A percentile compares a stretch with the other conserved stretches of the same genome.
These are phyloP conservation scores for Sphaerostilbella broomeana DNA, from an alignment of 2,329 filamentous ascomycete species.

Conservation along the genomic window DNA sequence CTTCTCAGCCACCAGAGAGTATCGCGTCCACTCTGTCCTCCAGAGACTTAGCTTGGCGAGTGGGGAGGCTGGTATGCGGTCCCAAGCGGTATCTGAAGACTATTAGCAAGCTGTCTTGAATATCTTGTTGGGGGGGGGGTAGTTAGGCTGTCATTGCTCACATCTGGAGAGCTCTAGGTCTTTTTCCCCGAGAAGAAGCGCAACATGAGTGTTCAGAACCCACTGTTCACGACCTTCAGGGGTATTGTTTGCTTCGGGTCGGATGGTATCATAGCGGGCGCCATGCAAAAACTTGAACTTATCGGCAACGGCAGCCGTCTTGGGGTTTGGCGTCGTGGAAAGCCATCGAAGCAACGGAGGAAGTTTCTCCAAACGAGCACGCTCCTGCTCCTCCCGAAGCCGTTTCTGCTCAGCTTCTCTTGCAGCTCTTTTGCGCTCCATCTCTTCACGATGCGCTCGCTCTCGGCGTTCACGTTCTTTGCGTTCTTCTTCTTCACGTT, in stretches of 20 bases:
- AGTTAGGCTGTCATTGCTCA: too few relatives aligned
- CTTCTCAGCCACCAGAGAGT: constrained; percentile 44
- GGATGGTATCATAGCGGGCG: constrained; percentile 58
- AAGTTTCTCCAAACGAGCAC: constrained; percentile 47
- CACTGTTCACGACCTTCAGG: constrained; percentile 57
- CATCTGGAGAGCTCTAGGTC: constrained; percentile 54
- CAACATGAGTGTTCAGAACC: constrained; percentile 59
- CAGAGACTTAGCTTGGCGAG: constrained; percentile 55
- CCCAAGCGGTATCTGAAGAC: constrained; percentile 53
- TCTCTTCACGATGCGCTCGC: constrained; percentile 36
- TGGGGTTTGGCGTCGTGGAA: constrained; percentile 45
- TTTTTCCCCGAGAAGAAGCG: constrained; percentile 58
- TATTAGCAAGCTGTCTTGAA: too few relatives aligned
- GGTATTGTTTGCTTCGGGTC: constrained; percentile 44
- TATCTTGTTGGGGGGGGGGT: too few relatives aligned
- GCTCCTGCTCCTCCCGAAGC: constrained; percentile 48
- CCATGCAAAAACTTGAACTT: constrained; percentile 53
- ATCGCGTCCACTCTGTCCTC: constrained; percentile 51
- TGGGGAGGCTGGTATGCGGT: constrained; percentile 44
- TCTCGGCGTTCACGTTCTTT: constrained; percentile 44
- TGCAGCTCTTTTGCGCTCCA: constrained; percentile 43
- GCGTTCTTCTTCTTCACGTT: constrained; percentile 46
- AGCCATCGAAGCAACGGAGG: constrained; percentile 58
- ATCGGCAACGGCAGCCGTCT: constrained; percentile 42
- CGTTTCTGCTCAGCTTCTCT: constrained; percentile 47